phyloP scores from a whole-genome alignment of 768 basidiomycete genomes.

The Xanthoconium purpureum region DNA sequence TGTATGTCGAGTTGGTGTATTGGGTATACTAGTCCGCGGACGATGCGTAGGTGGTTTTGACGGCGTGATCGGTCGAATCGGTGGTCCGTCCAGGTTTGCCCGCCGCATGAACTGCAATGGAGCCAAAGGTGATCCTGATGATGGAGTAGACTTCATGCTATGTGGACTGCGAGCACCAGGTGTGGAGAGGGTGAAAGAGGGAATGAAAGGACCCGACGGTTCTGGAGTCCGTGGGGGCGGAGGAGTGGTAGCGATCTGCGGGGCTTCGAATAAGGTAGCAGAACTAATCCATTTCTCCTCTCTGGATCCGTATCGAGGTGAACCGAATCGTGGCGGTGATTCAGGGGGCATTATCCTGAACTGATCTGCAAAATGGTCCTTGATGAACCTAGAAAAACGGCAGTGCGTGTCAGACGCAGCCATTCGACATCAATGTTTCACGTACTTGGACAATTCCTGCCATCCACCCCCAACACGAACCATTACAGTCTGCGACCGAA shows the following conservation, averaged over 20 bases:
- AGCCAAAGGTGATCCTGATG: conserved; percentile 69
- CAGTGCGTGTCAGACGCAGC: neutral
- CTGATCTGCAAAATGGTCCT: conserved; percentile 80
- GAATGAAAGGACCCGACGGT: conserved; percentile 52
- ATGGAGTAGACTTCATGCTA: conserved; percentile 50
- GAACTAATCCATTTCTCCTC: conserved; percentile 88
- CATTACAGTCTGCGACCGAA: conserved; percentile 92
- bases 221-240: conserved; percentile 66
- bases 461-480: conserved; percentile 95
- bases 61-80: conserved; percentile 61
- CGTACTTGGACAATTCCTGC: conserved; percentile 86
- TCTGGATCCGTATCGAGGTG: conserved; percentile 37
- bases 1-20: conserved; percentile 49
- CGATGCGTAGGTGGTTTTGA: conserved; percentile 53
- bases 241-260: conserved; percentile 36
- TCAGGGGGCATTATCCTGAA: conserved; percentile 68
- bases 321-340: conserved; percentile 51
- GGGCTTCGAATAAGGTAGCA: conserved; percentile 59
- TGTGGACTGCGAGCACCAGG: conserved; percentile 45
- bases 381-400: conserved; percentile 64
- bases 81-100: conserved; percentile 57
- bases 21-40: conserved; percentile 38
- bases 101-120: conserved; percentile 84
- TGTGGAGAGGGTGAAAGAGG: conserved; percentile 61
- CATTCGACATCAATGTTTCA: conserved; percentile 9